A percentile compares a stretch with the other conserved stretches of the same genome.
Conservation (phyloP, 306 rosid species). For the Argentina anserina region DNA sequence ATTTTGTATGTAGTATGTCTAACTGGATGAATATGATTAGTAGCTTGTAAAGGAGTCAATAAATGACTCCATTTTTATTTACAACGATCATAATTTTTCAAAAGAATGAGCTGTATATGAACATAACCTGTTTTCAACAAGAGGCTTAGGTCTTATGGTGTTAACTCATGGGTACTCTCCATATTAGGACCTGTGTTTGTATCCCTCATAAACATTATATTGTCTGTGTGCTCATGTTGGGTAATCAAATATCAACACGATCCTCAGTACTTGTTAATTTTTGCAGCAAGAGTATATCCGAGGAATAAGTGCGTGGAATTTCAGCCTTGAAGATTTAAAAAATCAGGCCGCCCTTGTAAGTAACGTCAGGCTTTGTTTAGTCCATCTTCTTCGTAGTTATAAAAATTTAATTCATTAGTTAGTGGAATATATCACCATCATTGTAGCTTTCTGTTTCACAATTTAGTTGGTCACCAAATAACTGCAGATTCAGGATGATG, state of each 20-base stretch:
- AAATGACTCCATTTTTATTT: not conserved
- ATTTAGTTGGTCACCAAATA: not conserved
- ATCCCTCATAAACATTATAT: not conserved
- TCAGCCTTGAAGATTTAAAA: conserved; percentile 92
- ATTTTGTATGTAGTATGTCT: too few relatives aligned
- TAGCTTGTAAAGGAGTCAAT: not conserved
- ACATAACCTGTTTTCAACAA: not conserved
- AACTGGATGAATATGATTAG: not conserved
- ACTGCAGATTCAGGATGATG: conserved; percentile 84
- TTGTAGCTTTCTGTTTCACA: conserved; percentile 1
- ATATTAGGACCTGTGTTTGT: not conserved
- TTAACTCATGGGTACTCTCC: not conserved
- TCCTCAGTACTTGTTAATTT: conserved; percentile 17
- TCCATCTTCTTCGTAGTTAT: not conserved
- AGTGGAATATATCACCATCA: not conserved
- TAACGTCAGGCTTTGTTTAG: conserved; percentile 17
- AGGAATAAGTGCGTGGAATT: conserved; percentile 99
- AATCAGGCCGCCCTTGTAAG: conserved; percentile 97
- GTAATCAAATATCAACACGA: not conserved
- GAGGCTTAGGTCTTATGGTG: not conserved
- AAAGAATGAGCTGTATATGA: not conserved
- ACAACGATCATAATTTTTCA: not conserved
- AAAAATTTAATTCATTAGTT: not conserved
- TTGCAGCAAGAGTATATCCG: conserved; percentile 95
- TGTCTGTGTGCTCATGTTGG: not conserved